Percentiles rank a stretch among this genome's conserved stretches.
Conservation (phyloP, 2,329 filamentous ascomycete species). For the Alternaria atra region DNA sequence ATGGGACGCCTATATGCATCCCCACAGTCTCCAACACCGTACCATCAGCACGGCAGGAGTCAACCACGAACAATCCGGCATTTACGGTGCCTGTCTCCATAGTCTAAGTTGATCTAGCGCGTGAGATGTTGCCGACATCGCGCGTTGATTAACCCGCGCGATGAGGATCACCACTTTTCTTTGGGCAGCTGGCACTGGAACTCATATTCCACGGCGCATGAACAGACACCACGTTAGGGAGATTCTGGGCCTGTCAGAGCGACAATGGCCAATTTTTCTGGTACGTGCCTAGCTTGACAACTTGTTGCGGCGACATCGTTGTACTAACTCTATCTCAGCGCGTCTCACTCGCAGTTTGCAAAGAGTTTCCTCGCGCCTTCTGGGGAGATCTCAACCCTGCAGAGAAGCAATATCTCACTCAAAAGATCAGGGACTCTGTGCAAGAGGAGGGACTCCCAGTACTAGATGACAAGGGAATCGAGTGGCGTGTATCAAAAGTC, state of each 20-base stretch:
- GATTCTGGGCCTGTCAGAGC: slow-evolving; percentile 7
- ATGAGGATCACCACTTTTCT: slow-evolving; percentile 10
- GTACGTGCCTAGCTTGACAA: background rate
- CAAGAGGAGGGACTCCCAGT: background rate
- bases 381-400: background rate
- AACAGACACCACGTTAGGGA: background rate
- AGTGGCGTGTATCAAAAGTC: slow-evolving; percentile 13
- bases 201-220: slow-evolving; percentile 4
- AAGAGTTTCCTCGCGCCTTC: slow-evolving; percentile 4
- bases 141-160: background rate
- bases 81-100: background rate
- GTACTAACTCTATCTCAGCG: slow-evolving; percentile 5
- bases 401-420: background rate
- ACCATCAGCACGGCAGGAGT: background rate
- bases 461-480: slow-evolving; percentile 6
- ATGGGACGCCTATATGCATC: background rate
- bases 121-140: background rate
- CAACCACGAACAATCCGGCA: background rate
- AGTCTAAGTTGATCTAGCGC: background rate
- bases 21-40: background rate
- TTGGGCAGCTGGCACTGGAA: background rate
- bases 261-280: slow-evolving; percentile 13
- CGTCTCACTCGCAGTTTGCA: slow-evolving; percentile 10
- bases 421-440: background rate
- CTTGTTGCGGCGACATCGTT: background rate